Conservation (phyloP, 306 rosid genomes). For the Trifolium fragiferum region DNA sequence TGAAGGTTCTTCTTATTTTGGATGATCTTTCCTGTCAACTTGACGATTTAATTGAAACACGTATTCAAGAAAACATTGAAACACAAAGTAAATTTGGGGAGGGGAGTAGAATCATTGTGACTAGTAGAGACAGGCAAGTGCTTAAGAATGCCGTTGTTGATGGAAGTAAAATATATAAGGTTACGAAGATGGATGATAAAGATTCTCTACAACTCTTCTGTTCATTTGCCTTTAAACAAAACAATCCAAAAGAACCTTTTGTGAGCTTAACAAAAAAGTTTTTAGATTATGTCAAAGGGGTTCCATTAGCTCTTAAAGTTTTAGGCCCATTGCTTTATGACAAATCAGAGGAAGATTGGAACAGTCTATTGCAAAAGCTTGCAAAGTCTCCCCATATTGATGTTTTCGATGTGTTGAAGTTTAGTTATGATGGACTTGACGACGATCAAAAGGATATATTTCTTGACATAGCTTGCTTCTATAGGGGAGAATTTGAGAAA, state of each 20-base stretch:
- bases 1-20: too few relatives aligned
- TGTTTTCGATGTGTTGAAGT: not conserved
- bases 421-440: slow-evolving; percentile 45
- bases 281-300: slow-evolving; percentile 35
- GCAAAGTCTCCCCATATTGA: not conserved
- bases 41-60: too few relatives aligned
- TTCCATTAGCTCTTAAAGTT: slow-evolving; percentile 45
- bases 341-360: slow-evolving; percentile 37
- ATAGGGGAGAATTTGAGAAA: not conserved
- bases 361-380: slow-evolving; percentile 23
- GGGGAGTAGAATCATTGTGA: too few relatives aligned
- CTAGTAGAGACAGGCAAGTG: too few relatives aligned
- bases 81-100: too few relatives aligned
- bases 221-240: too few relatives aligned
- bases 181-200: too few relatives aligned
- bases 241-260: not conserved
- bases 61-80: too few relatives aligned
- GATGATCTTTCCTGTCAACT: too few relatives aligned
- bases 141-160: too few relatives aligned
- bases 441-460: slow-evolving; percentile 28
- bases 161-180: too few relatives aligned
- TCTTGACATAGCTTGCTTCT: slow-evolving; percentile 45
- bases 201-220: too few relatives aligned
- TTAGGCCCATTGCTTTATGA: slow-evolving; percentile 39
- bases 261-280: not conserved